Evolutionary conservation across 116 monocot species (phyloP).

Genomic region (Thalassia testudinum): DNA sequence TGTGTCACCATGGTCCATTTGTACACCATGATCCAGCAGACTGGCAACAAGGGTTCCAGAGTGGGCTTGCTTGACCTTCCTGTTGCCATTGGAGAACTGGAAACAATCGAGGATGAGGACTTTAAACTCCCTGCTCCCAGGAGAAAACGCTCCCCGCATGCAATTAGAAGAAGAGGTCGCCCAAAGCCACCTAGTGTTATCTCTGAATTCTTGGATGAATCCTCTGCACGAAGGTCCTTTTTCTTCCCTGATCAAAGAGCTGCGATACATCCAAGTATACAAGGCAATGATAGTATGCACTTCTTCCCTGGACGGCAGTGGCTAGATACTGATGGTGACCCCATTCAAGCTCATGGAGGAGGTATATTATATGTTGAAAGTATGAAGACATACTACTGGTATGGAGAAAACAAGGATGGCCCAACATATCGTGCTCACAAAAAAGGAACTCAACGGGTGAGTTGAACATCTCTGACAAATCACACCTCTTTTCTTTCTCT

Average conservation of each 20-base stretch:
- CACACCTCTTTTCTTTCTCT: too few relatives aligned
- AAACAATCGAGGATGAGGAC: slow-evolving; percentile 61
- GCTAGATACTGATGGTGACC: slow-evolving; percentile 82
- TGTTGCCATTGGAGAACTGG: slow-evolving; percentile 26
- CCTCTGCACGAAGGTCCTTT: slow-evolving; percentile 50
- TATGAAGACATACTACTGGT: slow-evolving; percentile 78
- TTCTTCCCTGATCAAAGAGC: slow-evolving; percentile 65
- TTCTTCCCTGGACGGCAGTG: slow-evolving; percentile 61
- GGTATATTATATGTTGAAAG: slow-evolving; percentile 66
- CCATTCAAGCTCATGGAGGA: slow-evolving; percentile 96
- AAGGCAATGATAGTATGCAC: slow-evolving; percentile 45
- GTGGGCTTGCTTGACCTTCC: slow-evolving; percentile 12
- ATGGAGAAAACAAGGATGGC: slow-evolving; percentile 95
- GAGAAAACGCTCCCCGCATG: slow-evolving; percentile 48
- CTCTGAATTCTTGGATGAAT: slow-evolving; percentile 80
- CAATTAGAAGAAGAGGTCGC: slow-evolving; percentile 54
- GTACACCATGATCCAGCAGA: slow-evolving; percentile 17
- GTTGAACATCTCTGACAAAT: slow-evolving; percentile 7
- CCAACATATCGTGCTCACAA: slow-evolving; percentile 65
- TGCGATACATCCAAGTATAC: slow-evolving; percentile 33
- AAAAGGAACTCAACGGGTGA: slow-evolving; percentile 66
- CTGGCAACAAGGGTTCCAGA: slow-evolving; percentile 9
- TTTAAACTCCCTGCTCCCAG: slow-evolving; percentile 48
- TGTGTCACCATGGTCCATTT: slow-evolving; percentile 49
- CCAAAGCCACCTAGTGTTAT: slow-evolving; percentile 41